Evolutionary conservation across 2,329 filamentous ascomycete species (phyloP).

Genomic region (Shiraia bambusicola): DNA sequence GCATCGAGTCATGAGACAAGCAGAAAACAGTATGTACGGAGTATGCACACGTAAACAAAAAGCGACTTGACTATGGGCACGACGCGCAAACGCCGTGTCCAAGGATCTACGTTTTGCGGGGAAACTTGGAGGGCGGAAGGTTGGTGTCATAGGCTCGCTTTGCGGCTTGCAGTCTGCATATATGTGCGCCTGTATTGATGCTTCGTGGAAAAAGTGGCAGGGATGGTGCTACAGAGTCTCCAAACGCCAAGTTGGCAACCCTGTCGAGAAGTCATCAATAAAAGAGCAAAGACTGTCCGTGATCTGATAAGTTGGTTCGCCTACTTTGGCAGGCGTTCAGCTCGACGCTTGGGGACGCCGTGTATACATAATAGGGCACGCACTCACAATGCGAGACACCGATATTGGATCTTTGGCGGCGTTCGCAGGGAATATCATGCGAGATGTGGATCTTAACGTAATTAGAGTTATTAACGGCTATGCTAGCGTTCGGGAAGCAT

Average conservation of each 20-base stretch:
- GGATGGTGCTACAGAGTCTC: no score
- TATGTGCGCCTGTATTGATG: conserved; percentile 10
- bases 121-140: conserved; percentile 12
- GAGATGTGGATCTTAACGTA: conserved; percentile 30
- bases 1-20: conserved; percentile 11
- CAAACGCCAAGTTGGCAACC: no score
- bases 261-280: no score
- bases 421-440: conserved; percentile 16
- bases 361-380: no score
- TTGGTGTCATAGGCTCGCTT: conserved; percentile 10
- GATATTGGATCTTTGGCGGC: conserved; percentile 6
- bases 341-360: no score
- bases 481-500: conserved; percentile 14
- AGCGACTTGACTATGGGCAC: background rate
- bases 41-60: background rate
- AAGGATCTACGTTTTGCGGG: conserved; percentile 19
- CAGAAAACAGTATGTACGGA: no score
- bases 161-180: conserved; percentile 3
- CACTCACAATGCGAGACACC: conserved; percentile 7
- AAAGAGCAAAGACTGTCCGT: no score
- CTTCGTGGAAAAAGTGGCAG: conserved; percentile 3
- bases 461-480: conserved; percentile 32
- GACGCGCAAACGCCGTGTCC: conserved; percentile 2
- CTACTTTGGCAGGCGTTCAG: no score
- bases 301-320: no score